These are phyloP conservation scores for Annona squamosa DNA, from an alignment of 164 flowering plant genomes.

Conservation along the genomic window DNA sequence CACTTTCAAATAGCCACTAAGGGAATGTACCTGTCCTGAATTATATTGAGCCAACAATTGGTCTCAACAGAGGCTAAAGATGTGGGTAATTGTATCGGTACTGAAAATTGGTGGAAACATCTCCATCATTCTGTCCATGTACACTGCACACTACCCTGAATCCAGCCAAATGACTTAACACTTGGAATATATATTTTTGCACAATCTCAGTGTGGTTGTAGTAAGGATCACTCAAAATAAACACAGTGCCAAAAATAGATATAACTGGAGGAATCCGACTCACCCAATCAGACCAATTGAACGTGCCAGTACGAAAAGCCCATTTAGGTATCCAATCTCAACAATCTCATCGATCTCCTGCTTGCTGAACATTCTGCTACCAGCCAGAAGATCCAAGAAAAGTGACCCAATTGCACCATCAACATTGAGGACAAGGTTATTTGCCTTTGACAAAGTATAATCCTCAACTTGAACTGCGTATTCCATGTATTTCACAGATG, in stretches of 20 bases:
- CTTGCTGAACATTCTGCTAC: constrained; percentile 96
- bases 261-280: constrained; percentile 16
- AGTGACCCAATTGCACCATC: constrained; percentile 99
- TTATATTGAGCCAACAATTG: too few relatives aligned
- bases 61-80: too few relatives aligned
- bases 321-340: constrained; percentile 89
- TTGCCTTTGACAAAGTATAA: constrained; percentile 89
- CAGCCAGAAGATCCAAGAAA: constrained; percentile 96
- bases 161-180: not conserved
- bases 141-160: not conserved
- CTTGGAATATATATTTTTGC: not conserved
- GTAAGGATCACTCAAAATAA: not conserved
- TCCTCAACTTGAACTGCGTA: constrained; percentile 94
- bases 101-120: not conserved
- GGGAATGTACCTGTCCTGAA: too few relatives aligned
- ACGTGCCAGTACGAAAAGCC: constrained; percentile 94
- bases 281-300: constrained; percentile 97
- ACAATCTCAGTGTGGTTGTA: not conserved
- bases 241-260: not conserved
- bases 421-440: constrained; percentile 84
- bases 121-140: not conserved
- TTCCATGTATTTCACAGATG: constrained; percentile 97
- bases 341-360: constrained; percentile 93
- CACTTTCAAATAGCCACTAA: too few relatives aligned
- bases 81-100: too few relatives aligned